Base-by-base conservation (phyloP, 2,329 filamentous ascomycete genomes). In the Botrytis tulipae region DNA sequence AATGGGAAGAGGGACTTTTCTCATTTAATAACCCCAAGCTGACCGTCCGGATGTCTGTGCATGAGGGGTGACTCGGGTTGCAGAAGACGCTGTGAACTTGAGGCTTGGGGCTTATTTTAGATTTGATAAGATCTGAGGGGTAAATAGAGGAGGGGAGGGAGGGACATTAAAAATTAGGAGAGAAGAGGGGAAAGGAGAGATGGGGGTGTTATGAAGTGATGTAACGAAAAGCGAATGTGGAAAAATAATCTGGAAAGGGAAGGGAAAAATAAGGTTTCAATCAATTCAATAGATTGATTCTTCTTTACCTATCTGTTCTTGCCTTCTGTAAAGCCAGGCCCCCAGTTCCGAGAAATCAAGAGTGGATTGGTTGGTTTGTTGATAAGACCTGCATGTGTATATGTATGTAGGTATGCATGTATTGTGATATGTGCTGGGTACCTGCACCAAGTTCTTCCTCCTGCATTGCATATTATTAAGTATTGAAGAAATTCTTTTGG, bases 381-480 rank as follows among this genome's bases (percentile, higher is more conserved):
- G 61, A 68, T 68, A 68, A 68, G 65, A 68, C 46, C 65, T 54
- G 65, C 65, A 68, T 67, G 63, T 51, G 44, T 46, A 46, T n/a
- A 12, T 51, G 46, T 51, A 25, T 51, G 48, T 51, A n/a, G 25
- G 48, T 51, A n/a, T 51, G 48, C 44, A 67, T 54, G 46, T 68
- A 48, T 40, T 14, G 65, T 68, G 46, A 68, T 29, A 54, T 54
- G 35, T 54, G 16, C n/a, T 66, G 62, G 29, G 62, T 66, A 48
- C 63, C 63, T 66, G 63, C 63, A 60, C 46, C 46, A 51, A 51
- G 46, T 51, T 51, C 46, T 25, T 51, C 46, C 22, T 51, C 25
- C 25, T 51, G 48, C 48, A 51, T 51, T 51, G 48, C 48, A n/a
- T 14, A n/a, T 51, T n/a, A 51, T 16, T 14, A 57, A 57, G 51